A percentile compares a stretch with the other conserved stretches of the same genome.
phyloP scores from a whole-genome alignment of 2,329 filamentous ascomycete genomes.

The Penicillium oxalicum region DNA sequence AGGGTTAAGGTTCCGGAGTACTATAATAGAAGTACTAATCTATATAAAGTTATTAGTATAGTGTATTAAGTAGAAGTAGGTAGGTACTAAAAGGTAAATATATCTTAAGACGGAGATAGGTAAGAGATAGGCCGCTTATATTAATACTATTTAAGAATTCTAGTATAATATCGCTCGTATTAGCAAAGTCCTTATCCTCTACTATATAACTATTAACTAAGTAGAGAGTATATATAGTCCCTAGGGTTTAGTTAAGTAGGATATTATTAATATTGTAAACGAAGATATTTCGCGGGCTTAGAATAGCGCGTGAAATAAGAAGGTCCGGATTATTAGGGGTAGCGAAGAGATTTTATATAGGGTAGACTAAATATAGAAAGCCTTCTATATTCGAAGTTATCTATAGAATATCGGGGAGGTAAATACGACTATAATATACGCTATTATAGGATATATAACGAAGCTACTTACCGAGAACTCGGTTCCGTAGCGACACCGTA shows the following conservation, averaged over 20 bases:
- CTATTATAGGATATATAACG: not conserved
- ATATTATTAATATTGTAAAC: not conserved
- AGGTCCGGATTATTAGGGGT: not conserved
- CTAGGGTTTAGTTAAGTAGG: not conserved
- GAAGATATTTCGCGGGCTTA: not conserved
- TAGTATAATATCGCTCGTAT: not conserved
- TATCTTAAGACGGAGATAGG: not conserved
- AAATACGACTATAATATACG: not conserved
- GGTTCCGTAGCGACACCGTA: not conserved
- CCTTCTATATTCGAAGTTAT: not conserved
- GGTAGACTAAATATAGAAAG: not conserved
- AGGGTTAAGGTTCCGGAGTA: too few species aligned
- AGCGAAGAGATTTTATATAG: not conserved
- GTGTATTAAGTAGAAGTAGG: too few species aligned
- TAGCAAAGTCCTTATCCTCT: not conserved
- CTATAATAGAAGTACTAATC: too few species aligned
- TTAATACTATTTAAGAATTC: slow-evolving; percentile 1
- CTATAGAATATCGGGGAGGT: not conserved
- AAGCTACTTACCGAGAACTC: not conserved
- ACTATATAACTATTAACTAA: not conserved
- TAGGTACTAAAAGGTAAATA: not conserved
- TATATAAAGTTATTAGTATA: too few species aligned
- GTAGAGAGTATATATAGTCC: not conserved
- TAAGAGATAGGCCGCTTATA: not conserved
- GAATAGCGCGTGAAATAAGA: not conserved